phyloP scores from a whole-genome alignment of 2,329 filamentous ascomycete species.

The Ceratocystis lukuohia region DNA sequence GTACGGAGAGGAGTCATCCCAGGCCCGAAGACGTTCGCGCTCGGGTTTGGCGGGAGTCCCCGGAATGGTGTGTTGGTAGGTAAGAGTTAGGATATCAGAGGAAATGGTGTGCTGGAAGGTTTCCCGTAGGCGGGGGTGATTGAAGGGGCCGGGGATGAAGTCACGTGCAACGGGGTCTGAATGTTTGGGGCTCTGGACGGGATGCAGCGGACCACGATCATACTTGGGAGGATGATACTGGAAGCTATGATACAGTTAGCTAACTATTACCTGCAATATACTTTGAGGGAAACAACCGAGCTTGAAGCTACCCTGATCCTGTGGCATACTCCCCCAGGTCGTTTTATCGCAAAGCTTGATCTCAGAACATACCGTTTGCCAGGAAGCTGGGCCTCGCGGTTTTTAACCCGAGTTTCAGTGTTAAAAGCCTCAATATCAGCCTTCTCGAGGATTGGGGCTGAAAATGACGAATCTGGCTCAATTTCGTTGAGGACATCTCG shows the following conservation, averaged over 20 bases:
- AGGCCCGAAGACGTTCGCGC: conserved; percentile 59
- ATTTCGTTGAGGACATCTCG: conserved; percentile 17
- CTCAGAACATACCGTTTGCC: conserved; percentile 33
- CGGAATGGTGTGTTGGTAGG: conserved; percentile 74
- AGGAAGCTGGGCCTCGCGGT: conserved; percentile 31
- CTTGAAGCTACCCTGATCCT: background rate
- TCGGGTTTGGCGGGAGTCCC: conserved; percentile 46
- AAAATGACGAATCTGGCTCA: conserved; percentile 24
- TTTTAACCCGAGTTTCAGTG: conserved; percentile 27
- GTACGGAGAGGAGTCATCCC: conserved; percentile 87
- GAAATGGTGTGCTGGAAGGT: conserved; percentile 81
- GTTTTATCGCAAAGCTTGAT: background rate
- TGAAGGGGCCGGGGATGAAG: conserved; percentile 85
- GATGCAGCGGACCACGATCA: conserved; percentile 84
- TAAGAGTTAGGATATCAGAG: conserved; percentile 74
- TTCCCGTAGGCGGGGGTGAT: conserved; percentile 71
- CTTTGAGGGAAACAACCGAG: background rate
- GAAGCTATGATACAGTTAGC: conserved; percentile 47
- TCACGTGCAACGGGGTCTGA: conserved; percentile 79
- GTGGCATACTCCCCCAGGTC: background rate
- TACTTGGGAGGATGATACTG: conserved; percentile 91
- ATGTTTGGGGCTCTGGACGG: conserved; percentile 73
- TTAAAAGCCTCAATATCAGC: conserved; percentile 31
- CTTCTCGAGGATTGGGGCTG: conserved; percentile 30
- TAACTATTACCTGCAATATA: background rate